Percentiles rank a stretch among this genome's conserved stretches.
Evolutionary conservation across 148 eudicot species (phyloP).

Genomic region (Vaccinium darrowii): DNA sequence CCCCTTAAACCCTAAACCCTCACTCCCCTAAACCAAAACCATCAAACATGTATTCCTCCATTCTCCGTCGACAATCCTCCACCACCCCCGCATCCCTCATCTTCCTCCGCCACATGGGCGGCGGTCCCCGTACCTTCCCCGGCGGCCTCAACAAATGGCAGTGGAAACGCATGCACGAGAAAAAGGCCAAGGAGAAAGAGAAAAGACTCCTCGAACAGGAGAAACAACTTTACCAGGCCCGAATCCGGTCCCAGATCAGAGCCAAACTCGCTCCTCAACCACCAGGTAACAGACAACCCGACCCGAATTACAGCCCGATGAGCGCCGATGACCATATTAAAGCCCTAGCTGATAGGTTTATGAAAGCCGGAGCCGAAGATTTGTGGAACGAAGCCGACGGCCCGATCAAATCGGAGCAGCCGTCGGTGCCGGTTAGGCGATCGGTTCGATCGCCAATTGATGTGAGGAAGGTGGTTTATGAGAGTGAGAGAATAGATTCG

Average conservation of each 20-base stretch:
- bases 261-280: slow-evolving; percentile 30
- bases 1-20: slow-evolving; percentile 1
- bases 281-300: neutral
- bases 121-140: slow-evolving; percentile 87
- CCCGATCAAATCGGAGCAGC: slow-evolving; percentile 28
- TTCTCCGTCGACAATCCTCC: slow-evolving; percentile 35
- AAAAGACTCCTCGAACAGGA: slow-evolving; percentile 69
- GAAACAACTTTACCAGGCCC: slow-evolving; percentile 83
- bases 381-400: slow-evolving; percentile 89
- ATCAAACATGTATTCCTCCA: slow-evolving; percentile 25
- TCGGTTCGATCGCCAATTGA: slow-evolving; percentile 30
- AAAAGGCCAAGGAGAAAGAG: slow-evolving; percentile 77
- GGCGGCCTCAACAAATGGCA: slow-evolving; percentile 95
- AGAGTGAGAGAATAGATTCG: slow-evolving; percentile 9
- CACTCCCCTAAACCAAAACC: neutral
- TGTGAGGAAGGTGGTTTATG: slow-evolving; percentile 33
- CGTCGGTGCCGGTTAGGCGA: slow-evolving; percentile 18
- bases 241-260: slow-evolving; percentile 75
- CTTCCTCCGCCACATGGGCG: slow-evolving; percentile 69
- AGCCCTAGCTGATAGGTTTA: slow-evolving; percentile 78
- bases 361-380: slow-evolving; percentile 84
- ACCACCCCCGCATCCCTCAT: slow-evolving; percentile 29
- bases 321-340: slow-evolving; percentile 65
- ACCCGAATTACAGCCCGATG: slow-evolving; percentile 39
- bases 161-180: slow-evolving; percentile 93